A percentile compares a stretch with the other conserved stretches of the same genome.
phyloP scores from a whole-genome alignment of 2,329 filamentous ascomycete species.

The Fusarium sp. region DNA sequence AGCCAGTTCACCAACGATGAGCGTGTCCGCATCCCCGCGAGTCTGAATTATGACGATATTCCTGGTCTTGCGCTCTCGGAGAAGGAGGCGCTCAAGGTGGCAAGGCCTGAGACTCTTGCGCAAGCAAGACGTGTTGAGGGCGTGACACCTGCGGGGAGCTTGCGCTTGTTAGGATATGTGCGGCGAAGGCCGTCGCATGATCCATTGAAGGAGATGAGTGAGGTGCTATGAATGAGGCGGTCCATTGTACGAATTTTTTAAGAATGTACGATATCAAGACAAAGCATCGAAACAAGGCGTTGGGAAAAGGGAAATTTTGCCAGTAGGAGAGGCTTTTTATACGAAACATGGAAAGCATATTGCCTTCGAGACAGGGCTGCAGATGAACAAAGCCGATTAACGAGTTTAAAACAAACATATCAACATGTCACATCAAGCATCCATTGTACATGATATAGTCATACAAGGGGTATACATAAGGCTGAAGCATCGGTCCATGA shows the following conservation, averaged over 20 bases:
- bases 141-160: conserved; percentile 73
- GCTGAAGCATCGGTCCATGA: not conserved
- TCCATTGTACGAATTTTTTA: not conserved
- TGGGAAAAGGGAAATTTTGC: not conserved
- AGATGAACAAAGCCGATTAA: not conserved
- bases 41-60: conserved; percentile 83
- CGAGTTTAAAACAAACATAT: not conserved
- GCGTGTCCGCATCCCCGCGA: conserved; percentile 76
- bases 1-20: conserved; percentile 84
- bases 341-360: not conserved
- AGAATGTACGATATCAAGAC: conserved; percentile 12
- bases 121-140: conserved; percentile 93
- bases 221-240: conserved; percentile 3
- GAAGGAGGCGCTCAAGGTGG: conserved; percentile 77
- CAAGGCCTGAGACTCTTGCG: conserved; percentile 86
- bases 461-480: conserved; percentile 26
- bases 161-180: conserved; percentile 76
- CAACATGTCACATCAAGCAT: conserved; percentile 9
- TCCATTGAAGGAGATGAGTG: conserved; percentile 1
- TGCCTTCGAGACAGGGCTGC: not conserved
- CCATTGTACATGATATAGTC: conserved; percentile 9
- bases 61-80: conserved; percentile 86
- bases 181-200: conserved; percentile 49
- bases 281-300: conserved; percentile 25
- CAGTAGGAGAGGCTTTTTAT: too few relatives aligned